A percentile compares a stretch with the other conserved stretches of the same genome.
Evolutionary conservation across 1,284 basidiomycete genomes (phyloP).

Genomic region (Cryptococcus sp.): DNA sequence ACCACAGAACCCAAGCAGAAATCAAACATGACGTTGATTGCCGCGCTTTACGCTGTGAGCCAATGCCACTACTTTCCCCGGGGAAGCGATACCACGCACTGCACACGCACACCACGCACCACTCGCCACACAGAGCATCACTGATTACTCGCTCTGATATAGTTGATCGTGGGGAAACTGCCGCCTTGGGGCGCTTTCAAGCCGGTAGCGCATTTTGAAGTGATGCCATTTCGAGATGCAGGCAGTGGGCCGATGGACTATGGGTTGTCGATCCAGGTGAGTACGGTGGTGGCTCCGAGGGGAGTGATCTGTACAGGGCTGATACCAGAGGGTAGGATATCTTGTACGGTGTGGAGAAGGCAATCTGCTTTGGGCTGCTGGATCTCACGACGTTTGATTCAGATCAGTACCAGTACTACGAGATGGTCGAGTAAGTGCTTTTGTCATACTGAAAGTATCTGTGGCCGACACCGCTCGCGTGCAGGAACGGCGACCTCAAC

Average conservation of each 20-base stretch:
- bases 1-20: conserved; percentile 79
- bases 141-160: conserved; percentile 6
- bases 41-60: conserved; percentile 68
- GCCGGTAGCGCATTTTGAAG: conserved; percentile 83
- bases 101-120: no score
- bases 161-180: conserved; percentile 91
- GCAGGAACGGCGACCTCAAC: conserved; percentile 91
- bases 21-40: conserved; percentile 88
- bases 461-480: neutral
- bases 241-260: conserved; percentile 91
- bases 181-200: conserved; percentile 94
- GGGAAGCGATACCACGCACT: no score
- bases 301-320: neutral
- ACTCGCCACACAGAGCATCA: neutral
- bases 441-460: neutral
- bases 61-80: neutral
- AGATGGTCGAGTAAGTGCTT: conserved; percentile 67
- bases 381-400: conserved; percentile 81
- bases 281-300: neutral
- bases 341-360: conserved; percentile 93
- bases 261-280: conserved; percentile 75
- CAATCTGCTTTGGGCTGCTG: conserved; percentile 80
- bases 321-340: conserved; percentile 58
- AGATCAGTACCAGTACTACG: conserved; percentile 68
- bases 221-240: conserved; percentile 94